Evolutionary conservation across 805 yeast species (phyloP).

Genomic region (Yamadazyma sp.): DNA sequence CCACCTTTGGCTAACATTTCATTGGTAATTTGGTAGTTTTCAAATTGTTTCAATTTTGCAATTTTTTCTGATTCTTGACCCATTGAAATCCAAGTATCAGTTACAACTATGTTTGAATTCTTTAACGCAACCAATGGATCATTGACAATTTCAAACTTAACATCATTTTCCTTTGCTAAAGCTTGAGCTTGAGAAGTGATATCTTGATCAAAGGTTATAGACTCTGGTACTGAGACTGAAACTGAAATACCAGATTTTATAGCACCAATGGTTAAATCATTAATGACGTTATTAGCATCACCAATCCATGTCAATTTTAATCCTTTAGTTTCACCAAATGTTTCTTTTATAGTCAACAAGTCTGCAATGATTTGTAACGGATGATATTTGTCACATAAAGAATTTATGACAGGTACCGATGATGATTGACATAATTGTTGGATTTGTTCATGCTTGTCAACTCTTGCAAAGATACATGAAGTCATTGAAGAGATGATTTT

Average conservation of each 20-base stretch:
- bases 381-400: constrained; percentile 89
- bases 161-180: constrained; percentile 45
- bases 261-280: constrained; percentile 87
- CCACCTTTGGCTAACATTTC: constrained; percentile 59
- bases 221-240: constrained; percentile 79
- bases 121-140: constrained; percentile 75
- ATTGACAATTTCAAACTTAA: constrained; percentile 54
- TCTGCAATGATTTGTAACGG: constrained; percentile 96
- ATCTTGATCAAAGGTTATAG: constrained; percentile 56
- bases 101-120: constrained; percentile 78
- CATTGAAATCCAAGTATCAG: constrained; percentile 98
- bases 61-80: constrained; percentile 86
- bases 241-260: constrained; percentile 81
- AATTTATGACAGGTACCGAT: constrained; percentile 86
- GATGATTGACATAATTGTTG: constrained; percentile 74
- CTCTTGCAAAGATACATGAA: constrained; percentile 96
- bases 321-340: constrained; percentile 55
- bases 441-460: constrained; percentile 79
- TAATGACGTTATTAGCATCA: constrained; percentile 92
- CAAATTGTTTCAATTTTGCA: constrained; percentile 72
- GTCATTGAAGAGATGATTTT: constrained; percentile 93
- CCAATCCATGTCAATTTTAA: constrained; percentile 94
- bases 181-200: constrained; percentile 54
- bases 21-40: constrained; percentile 78
- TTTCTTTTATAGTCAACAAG: constrained; percentile 78